These are phyloP conservation scores for Phytophthora podocarpi DNA, from an alignment of 352 stramenopile species.

Conservation along the genomic window DNA sequence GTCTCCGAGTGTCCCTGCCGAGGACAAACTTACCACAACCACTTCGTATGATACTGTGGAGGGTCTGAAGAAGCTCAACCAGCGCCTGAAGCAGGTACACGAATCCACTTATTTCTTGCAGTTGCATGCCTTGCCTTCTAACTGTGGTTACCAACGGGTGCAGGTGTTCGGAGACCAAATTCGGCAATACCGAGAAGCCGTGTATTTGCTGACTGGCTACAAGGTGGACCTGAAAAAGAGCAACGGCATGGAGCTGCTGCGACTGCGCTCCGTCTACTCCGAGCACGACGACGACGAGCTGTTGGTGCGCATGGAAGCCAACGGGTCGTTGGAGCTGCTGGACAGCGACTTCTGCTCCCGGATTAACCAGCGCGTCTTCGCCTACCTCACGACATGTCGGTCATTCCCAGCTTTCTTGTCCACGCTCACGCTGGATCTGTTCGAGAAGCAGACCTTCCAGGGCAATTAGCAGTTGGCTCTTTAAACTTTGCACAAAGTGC, in stretches of 20 bases:
- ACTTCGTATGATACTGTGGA: conserved; percentile 88
- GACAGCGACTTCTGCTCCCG: conserved; percentile 78
- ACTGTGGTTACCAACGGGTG: background rate
- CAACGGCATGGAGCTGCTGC: conserved; percentile 77
- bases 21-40: conserved; percentile 64
- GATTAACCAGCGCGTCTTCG: conserved; percentile 52
- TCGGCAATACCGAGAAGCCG: conserved; percentile 87
- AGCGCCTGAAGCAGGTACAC: conserved; percentile 85
- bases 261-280: conserved; percentile 82
- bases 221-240: conserved; percentile 89
- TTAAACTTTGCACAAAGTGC: conserved; percentile 23
- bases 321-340: conserved; percentile 78
- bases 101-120: background rate
- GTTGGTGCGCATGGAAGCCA: conserved; percentile 83
- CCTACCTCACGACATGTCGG: conserved; percentile 63
- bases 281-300: conserved; percentile 87
- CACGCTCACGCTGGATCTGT: conserved; percentile 88
- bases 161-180: conserved; percentile 90
- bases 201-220: conserved; percentile 89
- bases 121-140: background rate
- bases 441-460: conserved; percentile 92
- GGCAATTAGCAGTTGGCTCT: conserved; percentile 42
- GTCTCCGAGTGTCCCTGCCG: conserved; percentile 15
- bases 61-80: conserved; percentile 85
- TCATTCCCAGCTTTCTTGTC: conserved; percentile 91